Evolutionary conservation across 2,329 filamentous ascomycete species (phyloP), one percentile per base, ranked within the genome.

Genomic region (Aureobasidium sp.): DNA sequence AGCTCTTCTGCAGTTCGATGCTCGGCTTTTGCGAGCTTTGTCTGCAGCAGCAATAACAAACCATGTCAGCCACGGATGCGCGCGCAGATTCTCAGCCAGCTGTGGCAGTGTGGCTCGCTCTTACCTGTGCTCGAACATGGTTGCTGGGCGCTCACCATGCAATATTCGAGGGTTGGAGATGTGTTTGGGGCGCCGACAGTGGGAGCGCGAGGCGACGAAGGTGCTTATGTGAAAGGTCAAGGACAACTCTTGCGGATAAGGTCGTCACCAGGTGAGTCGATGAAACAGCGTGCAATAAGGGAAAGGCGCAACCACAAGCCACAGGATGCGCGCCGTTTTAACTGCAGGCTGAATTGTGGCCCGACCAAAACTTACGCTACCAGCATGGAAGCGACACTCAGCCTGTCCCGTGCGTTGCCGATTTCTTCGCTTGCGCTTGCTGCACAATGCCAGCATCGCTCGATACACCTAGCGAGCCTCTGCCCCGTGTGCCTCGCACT

Each of bases 21-120:
- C 85, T 87, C 62, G 91, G 91, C 79, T 96, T 96, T 75, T 91
- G 89, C 62, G 89, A 86, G 74, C 84, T 91, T 71, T 84, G 89
- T 77, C 87, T 90, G 64, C 41, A 52, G 52, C 47, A 56, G 60
- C 58, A 61, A 60, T 51, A 60, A 60, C 57, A 60, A 60, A 60
- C 27, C 42, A 58, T 48, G 55, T 58, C 55, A 58, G 55, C 55
- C 55, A 58, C 55, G 55, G 42, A 58, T 58, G 41, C 41, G 42
- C 41, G 55, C 55, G 42, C 42, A 22, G 14, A 22, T 15, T 42
- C 25, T 22, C 27, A 57, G 53, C 53, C 53, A 45, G 39, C 53
- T 57, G 53, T 57, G 37, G 53, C 53, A 58, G 55, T 58, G 55
- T 58, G 41, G 55, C 55, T 58, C 42, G 42, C 55, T 58, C 55